phyloP scores from a whole-genome alignment of 768 basidiomycete genomes.

The Polyporus arcularius region DNA sequence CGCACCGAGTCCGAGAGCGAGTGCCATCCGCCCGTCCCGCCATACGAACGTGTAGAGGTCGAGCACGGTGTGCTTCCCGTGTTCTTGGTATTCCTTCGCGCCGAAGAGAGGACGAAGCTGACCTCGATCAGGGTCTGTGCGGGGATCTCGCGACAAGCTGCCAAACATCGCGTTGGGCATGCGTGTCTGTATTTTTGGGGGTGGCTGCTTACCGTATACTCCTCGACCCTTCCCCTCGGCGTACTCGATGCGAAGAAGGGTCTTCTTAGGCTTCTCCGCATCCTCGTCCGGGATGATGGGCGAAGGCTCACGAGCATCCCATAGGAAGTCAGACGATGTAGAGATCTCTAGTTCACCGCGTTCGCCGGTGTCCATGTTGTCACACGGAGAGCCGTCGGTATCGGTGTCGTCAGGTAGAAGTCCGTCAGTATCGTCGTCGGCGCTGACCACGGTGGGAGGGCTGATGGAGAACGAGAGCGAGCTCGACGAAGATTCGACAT shows the following conservation, averaged over 20 bases:
- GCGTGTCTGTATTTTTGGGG: not conserved
- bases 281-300: too few species aligned
- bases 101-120: slow-evolving; percentile 80
- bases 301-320: too few species aligned
- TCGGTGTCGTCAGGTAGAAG: too few species aligned
- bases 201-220: slow-evolving; percentile 54
- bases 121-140: slow-evolving; percentile 73
- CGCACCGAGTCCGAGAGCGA: slow-evolving; percentile 77
- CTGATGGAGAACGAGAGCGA: too few species aligned
- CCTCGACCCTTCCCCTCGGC: slow-evolving; percentile 57
- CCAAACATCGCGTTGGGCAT: not conserved
- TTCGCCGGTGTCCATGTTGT: too few species aligned
- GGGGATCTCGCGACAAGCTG: slow-evolving; percentile 57
- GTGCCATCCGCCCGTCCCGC: slow-evolving; percentile 72
- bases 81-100: slow-evolving; percentile 65
- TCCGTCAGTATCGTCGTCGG: too few species aligned
- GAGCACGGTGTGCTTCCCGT: slow-evolving; percentile 64
- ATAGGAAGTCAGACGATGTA: too few species aligned
- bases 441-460: too few species aligned
- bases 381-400: too few species aligned
- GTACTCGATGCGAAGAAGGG: slow-evolving; percentile 40
- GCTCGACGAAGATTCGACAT: too few species aligned
- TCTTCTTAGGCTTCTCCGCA: too few species aligned
- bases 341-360: too few species aligned
- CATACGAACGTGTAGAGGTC: slow-evolving; percentile 81